Base-by-base conservation (phyloP, 495 filamentous ascomycete genomes). In the Hypoxylon perforatum region DNA sequence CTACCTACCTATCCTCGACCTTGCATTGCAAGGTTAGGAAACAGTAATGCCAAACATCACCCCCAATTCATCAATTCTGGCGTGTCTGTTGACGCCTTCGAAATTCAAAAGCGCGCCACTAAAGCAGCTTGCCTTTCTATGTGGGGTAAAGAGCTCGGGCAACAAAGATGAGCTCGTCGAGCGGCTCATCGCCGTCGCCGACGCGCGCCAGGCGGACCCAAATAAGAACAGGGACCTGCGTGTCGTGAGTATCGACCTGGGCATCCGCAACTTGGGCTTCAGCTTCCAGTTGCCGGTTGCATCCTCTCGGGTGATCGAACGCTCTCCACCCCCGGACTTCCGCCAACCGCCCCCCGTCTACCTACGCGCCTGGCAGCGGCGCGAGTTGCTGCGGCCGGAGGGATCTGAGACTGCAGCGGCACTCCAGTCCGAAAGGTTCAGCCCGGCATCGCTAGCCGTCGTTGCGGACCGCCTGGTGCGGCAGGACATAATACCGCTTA, bases 161-260 rank as follows among this genome's bases (percentile, higher is more conserved):
- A 55, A 3, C 4, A 75, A 75, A 39, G 1, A 39, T 0, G 67
- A 71, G 9, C 46, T 75, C 30, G 30, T 61, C 55, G 41, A 63
- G 30, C 70, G 68, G 0, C 66, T 75, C 38, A 4, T 15, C 10
- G 39, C 46, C 15, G 21, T 57, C 15, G 42, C 42, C 52, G 11
- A 22, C 19, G 36, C 55, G 45, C 56, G 38, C 18, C 30, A 45
- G 28, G 49, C 55, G 2, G 19, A 58, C 44, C 36, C 22, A 8
- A n/a, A 19, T 23, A 8, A 7, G 9, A 39, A 30, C 5, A 15
- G 36, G n/a, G 49, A 46, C 25, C 67, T 55, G 12, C 65, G 82
- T 25, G 85, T 98, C 48, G 73, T 97, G 19, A 93, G 92, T 73
- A 90, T 95, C 69, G 92, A 97, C 77, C 88, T 97, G 85, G 92